Evolutionary conservation across 148 eudicot species (phyloP).

Genomic region (Suaeda aralocaspica): DNA sequence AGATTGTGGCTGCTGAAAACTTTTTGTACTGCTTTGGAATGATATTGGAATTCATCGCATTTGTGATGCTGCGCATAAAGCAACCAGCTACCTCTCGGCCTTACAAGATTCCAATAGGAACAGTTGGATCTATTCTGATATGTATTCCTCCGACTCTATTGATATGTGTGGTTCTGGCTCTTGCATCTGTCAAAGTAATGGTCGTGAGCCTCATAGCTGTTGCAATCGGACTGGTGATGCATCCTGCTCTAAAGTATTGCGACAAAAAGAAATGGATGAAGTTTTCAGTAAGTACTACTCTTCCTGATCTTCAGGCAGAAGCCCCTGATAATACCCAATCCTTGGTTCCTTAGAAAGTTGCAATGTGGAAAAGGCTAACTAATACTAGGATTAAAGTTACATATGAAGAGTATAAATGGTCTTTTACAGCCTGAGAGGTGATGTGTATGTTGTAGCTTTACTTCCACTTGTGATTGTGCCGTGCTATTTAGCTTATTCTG

Average conservation of each 20-base stretch:
- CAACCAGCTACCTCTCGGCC: slow-evolving; percentile 45
- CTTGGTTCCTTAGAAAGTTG: slow-evolving; percentile 29
- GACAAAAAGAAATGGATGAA: slow-evolving; percentile 49
- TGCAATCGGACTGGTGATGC: slow-evolving; percentile 45
- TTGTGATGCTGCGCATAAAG: slow-evolving; percentile 30
- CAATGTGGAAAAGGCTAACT: background rate
- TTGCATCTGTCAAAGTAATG: slow-evolving; percentile 51
- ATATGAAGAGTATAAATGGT: slow-evolving; percentile 9
- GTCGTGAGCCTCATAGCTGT: slow-evolving; percentile 50
- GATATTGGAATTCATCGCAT: slow-evolving; percentile 57
- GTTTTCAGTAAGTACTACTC: slow-evolving; percentile 41
- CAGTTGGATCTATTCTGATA: slow-evolving; percentile 41
- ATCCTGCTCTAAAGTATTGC: slow-evolving; percentile 43
- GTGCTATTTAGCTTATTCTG: slow-evolving; percentile 21
- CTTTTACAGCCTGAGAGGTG: slow-evolving; percentile 21
- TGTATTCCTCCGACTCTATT: slow-evolving; percentile 51
- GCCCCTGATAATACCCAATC: slow-evolving; percentile 27
- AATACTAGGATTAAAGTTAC: slow-evolving; percentile 12
- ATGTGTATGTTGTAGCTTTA: slow-evolving; percentile 30
- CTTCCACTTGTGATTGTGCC: slow-evolving; percentile 15
- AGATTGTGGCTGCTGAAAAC: slow-evolving; percentile 62
- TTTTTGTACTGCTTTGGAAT: slow-evolving; percentile 65
- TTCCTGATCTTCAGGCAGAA: slow-evolving; percentile 41
- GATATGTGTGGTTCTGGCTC: slow-evolving; percentile 52
- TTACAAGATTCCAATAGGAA: slow-evolving; percentile 54